Percentiles rank a stretch among this genome's conserved stretches.
Conservation (phyloP, 1,284 basidiomycete species). For the Golubevia sp. region DNA sequence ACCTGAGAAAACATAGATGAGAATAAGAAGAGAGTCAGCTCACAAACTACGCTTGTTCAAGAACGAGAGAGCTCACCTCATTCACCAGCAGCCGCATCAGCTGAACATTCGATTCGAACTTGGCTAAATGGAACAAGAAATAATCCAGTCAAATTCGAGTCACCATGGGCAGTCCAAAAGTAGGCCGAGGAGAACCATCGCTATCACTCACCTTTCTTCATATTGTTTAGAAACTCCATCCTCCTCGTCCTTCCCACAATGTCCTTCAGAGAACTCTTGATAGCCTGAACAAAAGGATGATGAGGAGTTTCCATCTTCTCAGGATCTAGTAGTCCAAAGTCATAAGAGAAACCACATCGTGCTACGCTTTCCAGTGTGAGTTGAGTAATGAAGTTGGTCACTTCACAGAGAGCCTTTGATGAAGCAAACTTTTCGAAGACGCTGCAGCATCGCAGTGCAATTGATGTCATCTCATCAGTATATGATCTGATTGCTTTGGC, state of each 20-base stretch:
- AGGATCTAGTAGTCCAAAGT: slow-evolving; percentile 1
- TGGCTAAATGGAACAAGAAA: not conserved
- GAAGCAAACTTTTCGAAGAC: slow-evolving; percentile 2
- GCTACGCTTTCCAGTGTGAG: not conserved
- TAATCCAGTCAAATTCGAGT: not conserved
- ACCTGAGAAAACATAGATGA: not conserved
- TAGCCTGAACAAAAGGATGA: slow-evolving; percentile 2
- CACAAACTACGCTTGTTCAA: too few species aligned
- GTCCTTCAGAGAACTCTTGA: not conserved
- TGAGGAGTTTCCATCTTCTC: not conserved
- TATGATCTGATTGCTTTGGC: slow-evolving; percentile 1
- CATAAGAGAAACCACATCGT: slow-evolving; percentile 1
- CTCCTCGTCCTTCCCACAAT: not conserved
- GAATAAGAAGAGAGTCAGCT: too few species aligned
- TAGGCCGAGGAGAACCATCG: not conserved
- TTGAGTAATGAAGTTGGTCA: slow-evolving; percentile 1
- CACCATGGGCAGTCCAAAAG: too few species aligned
- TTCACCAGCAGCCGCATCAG: not conserved
- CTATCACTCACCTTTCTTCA: not conserved
- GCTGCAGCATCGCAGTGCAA: not conserved
- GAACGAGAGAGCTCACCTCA: not conserved
- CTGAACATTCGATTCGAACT: not conserved
- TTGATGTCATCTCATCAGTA: not conserved
- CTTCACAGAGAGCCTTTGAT: not conserved
- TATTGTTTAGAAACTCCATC: not conserved